A percentile compares a stretch with the other conserved stretches of the same genome.
Conservation (phyloP, 2,329 filamentous ascomycete genomes). For the Apiospora saccharicola region DNA sequence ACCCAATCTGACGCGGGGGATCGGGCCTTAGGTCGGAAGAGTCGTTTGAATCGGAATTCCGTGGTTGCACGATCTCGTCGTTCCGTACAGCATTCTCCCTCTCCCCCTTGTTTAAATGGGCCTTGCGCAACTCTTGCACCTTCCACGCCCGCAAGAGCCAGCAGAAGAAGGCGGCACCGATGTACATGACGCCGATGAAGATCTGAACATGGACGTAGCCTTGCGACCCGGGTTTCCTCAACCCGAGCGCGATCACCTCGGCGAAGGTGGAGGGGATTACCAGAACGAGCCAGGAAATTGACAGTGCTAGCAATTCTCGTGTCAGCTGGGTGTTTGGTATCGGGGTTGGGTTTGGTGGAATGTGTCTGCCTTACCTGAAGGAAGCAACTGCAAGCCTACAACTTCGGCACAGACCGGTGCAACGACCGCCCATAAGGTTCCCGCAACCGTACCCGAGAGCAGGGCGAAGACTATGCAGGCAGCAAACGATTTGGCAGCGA, state of each 20-base stretch:
- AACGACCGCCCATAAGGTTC: slow-evolving; percentile 75
- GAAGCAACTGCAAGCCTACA: slow-evolving; percentile 72
- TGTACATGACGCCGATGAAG: slow-evolving; percentile 68
- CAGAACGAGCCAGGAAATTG: slow-evolving; percentile 75
- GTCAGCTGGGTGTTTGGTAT: not conserved
- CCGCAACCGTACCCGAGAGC: slow-evolving; percentile 70
- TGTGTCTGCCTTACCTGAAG: slow-evolving; percentile 55
- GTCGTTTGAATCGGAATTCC: not conserved
- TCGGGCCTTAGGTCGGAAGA: not conserved
- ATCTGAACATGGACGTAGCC: slow-evolving; percentile 63
- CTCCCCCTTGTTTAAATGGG: slow-evolving; percentile 39
- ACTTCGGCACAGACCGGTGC: slow-evolving; percentile 77
- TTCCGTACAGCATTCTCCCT: slow-evolving; percentile 39
- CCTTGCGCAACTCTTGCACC: slow-evolving; percentile 47
- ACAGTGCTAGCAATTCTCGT: slow-evolving; percentile 53
- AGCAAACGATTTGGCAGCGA: slow-evolving; percentile 68
- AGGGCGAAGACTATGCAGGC: slow-evolving; percentile 76
- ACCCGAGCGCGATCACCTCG: slow-evolving; percentile 68
- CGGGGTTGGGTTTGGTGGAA: not conserved
- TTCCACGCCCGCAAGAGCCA: slow-evolving; percentile 54
- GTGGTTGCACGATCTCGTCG: slow-evolving; percentile 33
- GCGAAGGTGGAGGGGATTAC: slow-evolving; percentile 75
- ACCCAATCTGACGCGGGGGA: not conserved
- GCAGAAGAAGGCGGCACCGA: slow-evolving; percentile 56
- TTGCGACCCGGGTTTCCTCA: slow-evolving; percentile 51